Conservation (phyloP, 164 flowering plant species). For the Sedum album region DNA sequence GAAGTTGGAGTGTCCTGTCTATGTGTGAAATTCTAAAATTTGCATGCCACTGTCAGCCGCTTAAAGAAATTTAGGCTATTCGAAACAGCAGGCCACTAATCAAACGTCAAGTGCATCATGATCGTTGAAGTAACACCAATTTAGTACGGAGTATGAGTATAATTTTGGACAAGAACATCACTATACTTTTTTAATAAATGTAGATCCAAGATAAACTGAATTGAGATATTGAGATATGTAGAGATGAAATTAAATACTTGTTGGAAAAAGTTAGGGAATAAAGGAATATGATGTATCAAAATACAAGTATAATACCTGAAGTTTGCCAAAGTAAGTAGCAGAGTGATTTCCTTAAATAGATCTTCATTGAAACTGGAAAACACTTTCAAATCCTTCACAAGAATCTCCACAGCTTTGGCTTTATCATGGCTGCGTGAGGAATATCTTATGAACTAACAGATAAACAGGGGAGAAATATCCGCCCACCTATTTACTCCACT, state of each 20-base stretch:
- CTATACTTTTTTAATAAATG: not conserved
- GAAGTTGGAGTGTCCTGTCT: not conserved
- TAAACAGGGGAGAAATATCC: not conserved
- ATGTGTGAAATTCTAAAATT: not conserved
- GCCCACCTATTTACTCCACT: not conserved
- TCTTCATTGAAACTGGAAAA: slow-evolving; percentile 26
- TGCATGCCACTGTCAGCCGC: not conserved
- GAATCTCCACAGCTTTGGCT: slow-evolving; percentile 24
- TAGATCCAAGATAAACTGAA: not conserved
- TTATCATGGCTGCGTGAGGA: slow-evolving; percentile 17
- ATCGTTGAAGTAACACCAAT: too few species aligned
- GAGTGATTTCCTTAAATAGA: slow-evolving; percentile 22
- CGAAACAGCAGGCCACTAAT: not conserved
- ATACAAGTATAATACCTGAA: slow-evolving; percentile 16
- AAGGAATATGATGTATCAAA: not conserved
- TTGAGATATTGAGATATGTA: not conserved
- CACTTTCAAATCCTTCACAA: slow-evolving; percentile 25
- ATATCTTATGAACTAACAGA: not conserved
- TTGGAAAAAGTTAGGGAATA: not conserved
- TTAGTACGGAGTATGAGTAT: not conserved
- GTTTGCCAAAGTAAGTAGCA: slow-evolving; percentile 24
- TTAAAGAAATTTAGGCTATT: not conserved
- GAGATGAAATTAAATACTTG: not conserved
- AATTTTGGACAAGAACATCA: not conserved
- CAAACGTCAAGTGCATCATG: not conserved